Evolutionary conservation across 768 basidiomycete genomes (phyloP).

Genomic region (Amanita molliuscula): DNA sequence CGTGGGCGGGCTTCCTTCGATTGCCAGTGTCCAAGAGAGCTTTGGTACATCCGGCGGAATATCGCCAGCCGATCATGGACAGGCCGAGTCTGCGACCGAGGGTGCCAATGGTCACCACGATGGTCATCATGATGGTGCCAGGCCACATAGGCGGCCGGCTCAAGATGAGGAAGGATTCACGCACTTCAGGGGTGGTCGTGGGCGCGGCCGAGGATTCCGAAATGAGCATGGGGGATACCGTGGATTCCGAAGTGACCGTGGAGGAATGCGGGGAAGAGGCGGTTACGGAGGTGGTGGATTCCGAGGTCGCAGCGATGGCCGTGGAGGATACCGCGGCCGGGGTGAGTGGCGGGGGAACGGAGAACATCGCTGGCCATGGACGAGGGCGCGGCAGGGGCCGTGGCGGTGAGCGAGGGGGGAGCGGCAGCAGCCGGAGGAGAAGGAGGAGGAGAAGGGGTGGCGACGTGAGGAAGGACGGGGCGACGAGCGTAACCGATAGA

Average conservation of each 20-base stretch:
- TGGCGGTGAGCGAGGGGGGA: neutral
- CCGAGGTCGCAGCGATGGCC: conserved; percentile 26
- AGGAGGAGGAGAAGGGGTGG: neutral
- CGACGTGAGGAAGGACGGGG: neutral
- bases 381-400: conserved; percentile 2
- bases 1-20: conserved; percentile 69
- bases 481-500: neutral
- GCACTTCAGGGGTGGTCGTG: conserved; percentile 37
- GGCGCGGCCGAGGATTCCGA: conserved; percentile 27
- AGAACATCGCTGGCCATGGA: conserved; percentile 5
- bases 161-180: conserved; percentile 59
- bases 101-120: conserved; percentile 20
- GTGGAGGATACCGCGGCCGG: conserved; percentile 24
- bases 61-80: conserved; percentile 41
- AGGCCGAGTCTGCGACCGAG: conserved; percentile 14
- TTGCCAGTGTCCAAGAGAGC: conserved; percentile 64
- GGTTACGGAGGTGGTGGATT: conserved; percentile 27
- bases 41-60: conserved; percentile 67
- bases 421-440: neutral
- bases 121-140: conserved; percentile 18
- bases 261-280: conserved; percentile 17
- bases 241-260: conserved; percentile 22
- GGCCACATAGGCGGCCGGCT: conserved; percentile 13
- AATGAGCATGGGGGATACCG: conserved; percentile 22
- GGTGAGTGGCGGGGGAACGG: conserved; percentile 10